Percentiles rank a stretch among this genome's conserved stretches.
These are phyloP conservation scores for Begonia fuchsioides DNA, from an alignment of 306 rosid genomes.

Conservation along the genomic window DNA sequence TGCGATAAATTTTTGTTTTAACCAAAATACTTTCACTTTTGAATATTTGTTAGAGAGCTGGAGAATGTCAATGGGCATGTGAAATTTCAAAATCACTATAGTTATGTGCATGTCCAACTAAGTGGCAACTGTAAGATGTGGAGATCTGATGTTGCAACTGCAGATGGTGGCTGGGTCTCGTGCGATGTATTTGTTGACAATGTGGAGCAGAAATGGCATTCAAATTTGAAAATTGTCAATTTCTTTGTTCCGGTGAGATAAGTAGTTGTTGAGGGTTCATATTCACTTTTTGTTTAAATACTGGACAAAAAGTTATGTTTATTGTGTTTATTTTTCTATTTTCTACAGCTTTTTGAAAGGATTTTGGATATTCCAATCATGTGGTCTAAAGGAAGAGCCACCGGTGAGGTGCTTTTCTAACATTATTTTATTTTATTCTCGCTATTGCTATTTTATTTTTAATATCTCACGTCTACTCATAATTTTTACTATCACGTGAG, in stretches of 20 bases:
- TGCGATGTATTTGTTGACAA: conserved; percentile 68
- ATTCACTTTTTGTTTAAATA: conserved; percentile 1
- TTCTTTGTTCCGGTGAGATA: conserved; percentile 78
- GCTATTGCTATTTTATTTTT: too few species aligned
- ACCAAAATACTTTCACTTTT: conserved; percentile 1
- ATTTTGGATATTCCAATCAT: conserved; percentile 70
- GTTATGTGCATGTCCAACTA: conserved; percentile 47
- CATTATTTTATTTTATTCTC: conserved; percentile 8
- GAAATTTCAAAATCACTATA: conserved; percentile 65
- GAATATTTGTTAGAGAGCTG: conserved; percentile 46
- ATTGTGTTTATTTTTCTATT: conserved; percentile 13
- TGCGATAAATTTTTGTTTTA: conserved; percentile 2
- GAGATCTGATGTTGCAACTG: conserved; percentile 51
- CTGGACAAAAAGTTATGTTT: conserved; percentile 8
- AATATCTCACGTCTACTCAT: too few species aligned
- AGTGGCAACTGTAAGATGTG: conserved; percentile 83
- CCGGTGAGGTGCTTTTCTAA: conserved; percentile 84
- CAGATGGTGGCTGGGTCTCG: conserved; percentile 93
- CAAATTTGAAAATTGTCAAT: conserved; percentile 60
- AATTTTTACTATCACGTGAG: too few species aligned
- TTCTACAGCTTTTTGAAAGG: conserved; percentile 85
- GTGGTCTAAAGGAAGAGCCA: conserved; percentile 83
- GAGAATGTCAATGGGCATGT: conserved; percentile 71
- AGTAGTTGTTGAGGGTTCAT: conserved; percentile 3
- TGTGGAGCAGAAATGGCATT: conserved; percentile 78